Base-by-base conservation (phyloP, 257 asterid genomes). In the Craterostigma plantagineum region DNA sequence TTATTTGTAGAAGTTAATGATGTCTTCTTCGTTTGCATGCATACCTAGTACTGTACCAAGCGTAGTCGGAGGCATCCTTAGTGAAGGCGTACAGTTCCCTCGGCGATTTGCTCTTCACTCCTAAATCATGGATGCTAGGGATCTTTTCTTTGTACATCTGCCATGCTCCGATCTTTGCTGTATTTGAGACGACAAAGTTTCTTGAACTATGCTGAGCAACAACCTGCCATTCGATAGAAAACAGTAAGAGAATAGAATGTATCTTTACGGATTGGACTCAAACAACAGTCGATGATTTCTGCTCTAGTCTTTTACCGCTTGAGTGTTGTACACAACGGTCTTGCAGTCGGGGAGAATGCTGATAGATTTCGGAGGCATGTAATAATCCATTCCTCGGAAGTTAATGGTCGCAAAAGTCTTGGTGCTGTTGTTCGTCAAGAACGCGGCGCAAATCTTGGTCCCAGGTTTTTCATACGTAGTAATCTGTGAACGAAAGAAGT, bases 311-410 rank as follows among this genome's bases (percentile, higher is more conserved):
- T 15, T 48, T 70, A 86, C 95, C 66, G 70, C 62, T 47, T 64
- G 58, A 15, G 95, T 74, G 81, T 90, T 90, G 69, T 30, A 79
- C 43, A 83, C 92, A 0, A 83, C 80, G 15, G 94, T 90, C 65
- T 71, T 77, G 67, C 99, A 90, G 34, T 90, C 99, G 1, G 99
- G 95, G 9, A 90, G 76, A 56, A 90, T 77, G 79, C 99, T 90
- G 38, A 79, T 60, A 51, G 99, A 90, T 39, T 67, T 75, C 7
- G 55, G 54, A 1, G 81, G 94, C 34, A 83, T 14, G 64, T 46
- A 71, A 46, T 79, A 77, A 9, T 71, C 73, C 0, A 56, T 51
- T 0, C 84, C 92, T 72, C 77, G 71, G 57, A 75, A 90, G 30
- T 58, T 72, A 9, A 90, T 56, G 3, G 47, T 66, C 11, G 18